These are phyloP conservation scores for Bothriochloa decipiens DNA, from an alignment of 176 grass and related monocot species.

Conservation along the genomic window DNA sequence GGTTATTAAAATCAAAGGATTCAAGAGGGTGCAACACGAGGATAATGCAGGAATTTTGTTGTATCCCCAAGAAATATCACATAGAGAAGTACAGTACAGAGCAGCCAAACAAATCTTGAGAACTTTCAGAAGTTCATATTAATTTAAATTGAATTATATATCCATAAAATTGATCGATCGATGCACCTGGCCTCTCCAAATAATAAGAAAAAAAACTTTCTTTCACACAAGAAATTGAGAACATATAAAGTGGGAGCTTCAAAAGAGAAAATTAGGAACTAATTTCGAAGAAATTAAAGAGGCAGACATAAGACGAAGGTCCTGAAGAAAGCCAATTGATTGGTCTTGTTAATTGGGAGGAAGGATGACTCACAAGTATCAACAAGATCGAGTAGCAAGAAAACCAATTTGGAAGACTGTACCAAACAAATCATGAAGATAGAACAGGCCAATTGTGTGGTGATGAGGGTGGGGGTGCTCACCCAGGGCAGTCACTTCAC, in stretches of 20 bases:
- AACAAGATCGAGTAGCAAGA: background rate
- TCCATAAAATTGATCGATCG: background rate
- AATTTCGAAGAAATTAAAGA: conserved; percentile 6
- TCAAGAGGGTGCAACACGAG: conserved; percentile 15
- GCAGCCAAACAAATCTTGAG: background rate
- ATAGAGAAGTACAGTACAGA: background rate
- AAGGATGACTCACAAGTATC: background rate
- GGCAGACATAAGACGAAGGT: background rate
- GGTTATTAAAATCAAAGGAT: conserved; percentile 22
- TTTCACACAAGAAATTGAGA: background rate
- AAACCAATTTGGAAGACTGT: background rate
- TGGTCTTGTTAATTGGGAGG: background rate
- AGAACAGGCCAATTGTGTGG: background rate
- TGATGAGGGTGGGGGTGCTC: background rate
- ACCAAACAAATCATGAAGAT: background rate
- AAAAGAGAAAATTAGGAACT: background rate
- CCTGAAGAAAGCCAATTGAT: background rate
- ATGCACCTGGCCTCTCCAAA: background rate
- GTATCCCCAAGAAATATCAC: background rate
- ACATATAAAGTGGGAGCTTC: background rate
- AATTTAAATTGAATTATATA: background rate
- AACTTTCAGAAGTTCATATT: background rate
- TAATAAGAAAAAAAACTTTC: background rate
- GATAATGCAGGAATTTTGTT: conserved; percentile 7
- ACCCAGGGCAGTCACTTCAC: conserved; percentile 5